A percentile compares a stretch with the other conserved stretches of the same genome.
phyloP scores from a whole-genome alignment of 768 basidiomycete species.

The Tricholoma bakamatsutake region DNA sequence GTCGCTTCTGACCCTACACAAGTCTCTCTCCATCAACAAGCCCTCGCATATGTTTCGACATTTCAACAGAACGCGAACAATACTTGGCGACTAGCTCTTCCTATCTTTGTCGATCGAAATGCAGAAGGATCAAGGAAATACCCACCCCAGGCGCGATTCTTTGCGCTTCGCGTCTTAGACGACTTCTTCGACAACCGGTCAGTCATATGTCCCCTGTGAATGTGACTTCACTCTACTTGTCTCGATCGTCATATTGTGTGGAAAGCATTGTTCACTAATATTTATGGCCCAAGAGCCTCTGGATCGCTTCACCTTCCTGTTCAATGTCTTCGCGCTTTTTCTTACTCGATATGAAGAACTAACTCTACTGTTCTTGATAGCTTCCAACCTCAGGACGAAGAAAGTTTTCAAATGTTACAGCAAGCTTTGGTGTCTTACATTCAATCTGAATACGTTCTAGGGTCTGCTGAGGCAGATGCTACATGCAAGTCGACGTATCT shows the following conservation, averaged over 20 bases:
- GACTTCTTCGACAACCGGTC: slow-evolving; percentile 81
- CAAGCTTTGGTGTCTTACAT: slow-evolving; percentile 79
- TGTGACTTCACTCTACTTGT: slow-evolving; percentile 2
- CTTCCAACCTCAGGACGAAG: slow-evolving; percentile 63
- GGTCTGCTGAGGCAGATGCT: slow-evolving; percentile 75
- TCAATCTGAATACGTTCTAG: slow-evolving; percentile 82
- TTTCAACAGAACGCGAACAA: slow-evolving; percentile 71
- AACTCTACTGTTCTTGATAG: slow-evolving; percentile 23
- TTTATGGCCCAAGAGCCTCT: neutral
- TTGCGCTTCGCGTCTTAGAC: slow-evolving; percentile 73
- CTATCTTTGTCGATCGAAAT: slow-evolving; percentile 61
- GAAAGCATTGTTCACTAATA: neutral
- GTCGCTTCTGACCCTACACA: slow-evolving; percentile 82
- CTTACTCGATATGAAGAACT: neutral
- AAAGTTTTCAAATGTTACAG: slow-evolving; percentile 65
- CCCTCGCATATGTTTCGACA: slow-evolving; percentile 73
- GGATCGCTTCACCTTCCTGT: neutral
- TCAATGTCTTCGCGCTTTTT: neutral
- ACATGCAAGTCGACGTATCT: slow-evolving; percentile 54
- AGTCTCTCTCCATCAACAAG: slow-evolving; percentile 72
- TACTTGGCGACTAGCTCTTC: slow-evolving; percentile 78
- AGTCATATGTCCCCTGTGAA: slow-evolving; percentile 25
- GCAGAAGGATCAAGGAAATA: slow-evolving; percentile 62
- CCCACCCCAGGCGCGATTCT: slow-evolving; percentile 70
- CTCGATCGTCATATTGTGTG: neutral